Base-by-base conservation (phyloP, 2,329 filamentous ascomycete species). In the Trichoderma breve region DNA sequence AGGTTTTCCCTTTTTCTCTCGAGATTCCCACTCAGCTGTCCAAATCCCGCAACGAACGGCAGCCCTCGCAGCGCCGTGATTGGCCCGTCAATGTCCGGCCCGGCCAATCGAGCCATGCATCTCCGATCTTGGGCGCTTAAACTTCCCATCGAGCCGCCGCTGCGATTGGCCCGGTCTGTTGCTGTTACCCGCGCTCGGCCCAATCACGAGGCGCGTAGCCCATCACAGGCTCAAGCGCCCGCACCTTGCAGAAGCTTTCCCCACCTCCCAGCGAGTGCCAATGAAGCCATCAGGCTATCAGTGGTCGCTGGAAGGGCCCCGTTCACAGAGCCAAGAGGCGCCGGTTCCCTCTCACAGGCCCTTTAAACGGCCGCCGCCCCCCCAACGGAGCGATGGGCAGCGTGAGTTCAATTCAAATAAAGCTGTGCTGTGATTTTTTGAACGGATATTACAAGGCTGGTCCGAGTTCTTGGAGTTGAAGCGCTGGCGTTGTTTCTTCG, bases 81-180 rank as follows among this genome's bases (percentile, higher is more conserved):
- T 80, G 79, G 79, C 62, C 63, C 61, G 75, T 58, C 74, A 73
- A 26, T n/a, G 63, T 71, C 73, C 70, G 51, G 15, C 30, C 32
- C 34, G 73, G 65, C 79, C 79, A 81, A 80, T 80, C 73, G 75
- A 65, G 71, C 69, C 61, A 68, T 71, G 67, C 73, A 62, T 72
- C 74, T 71, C 26, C 73, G 74, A 76, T 76, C 74, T 73, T 73
- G 76, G 78, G 79, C 79, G 79, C 79, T 81, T 81, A 81, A 74
- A 75, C 73, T 63, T 28, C 14, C 30, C n/a, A 15, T 36, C 30
- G 62, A 36, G 64, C 51, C 39, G 64, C 32, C 63, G 69, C 71
- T 76, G 65, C 75, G 55, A 81, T 81, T 81, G 79, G 79, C 71
- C 60, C 7, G 30, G 21, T 11, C 7, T 6, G 24, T 61, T 67